Evolutionary conservation across 108 stramenopile genomes (phyloP), one percentile per base, ranked within the genome.

Genomic region (Skeletonema grethae): DNA sequence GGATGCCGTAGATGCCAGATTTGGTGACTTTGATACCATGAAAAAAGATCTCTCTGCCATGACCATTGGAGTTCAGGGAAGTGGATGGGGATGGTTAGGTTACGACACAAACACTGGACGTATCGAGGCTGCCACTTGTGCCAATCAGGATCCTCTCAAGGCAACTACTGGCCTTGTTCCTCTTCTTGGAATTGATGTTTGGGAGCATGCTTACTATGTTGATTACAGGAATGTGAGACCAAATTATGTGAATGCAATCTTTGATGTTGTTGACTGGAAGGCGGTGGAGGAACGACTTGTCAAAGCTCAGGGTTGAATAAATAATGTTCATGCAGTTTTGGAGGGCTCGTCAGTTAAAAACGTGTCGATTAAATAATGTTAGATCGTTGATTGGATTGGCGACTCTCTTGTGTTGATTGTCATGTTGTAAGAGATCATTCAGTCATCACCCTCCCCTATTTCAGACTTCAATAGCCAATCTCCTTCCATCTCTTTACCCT

Each of bases 71-170:
- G 90, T 99, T 56, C 98, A 99, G 80, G 99, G 99, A 57, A 90
- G 88, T 58, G 99, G 99, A 80, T 99, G 99, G 99, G 97, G 97
- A 55, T 99, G 99, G 99, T 89, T 99, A 32, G 99, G 95, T 7
- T 97, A 88, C 69, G 87, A 99, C 80, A 62, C 85, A 29, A 83
- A 79, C 73, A 91, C 84, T 57, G 89, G 85, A 63, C 72, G 71
- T 58, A 73, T 99, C 45, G 92, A 91, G 72, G 72, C 94, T 70
- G 87, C 92, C 28, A 95, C 97, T 30, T 89, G 93, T 72, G 76
- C 96, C 43, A 98, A 97, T 72, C 96, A 99, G 84, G 98, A 99
- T 86, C 99, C 99, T 20, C 88, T 98, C 53, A 86, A 97, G 65
- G 94, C 97, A 11, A 97, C 97, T 5, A 97, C 97, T n/a, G 99